Evolutionary conservation across 2,329 filamentous ascomycete genomes (phyloP), one percentile per base, ranked within the genome.

Genomic region (Penicillium sp.): DNA sequence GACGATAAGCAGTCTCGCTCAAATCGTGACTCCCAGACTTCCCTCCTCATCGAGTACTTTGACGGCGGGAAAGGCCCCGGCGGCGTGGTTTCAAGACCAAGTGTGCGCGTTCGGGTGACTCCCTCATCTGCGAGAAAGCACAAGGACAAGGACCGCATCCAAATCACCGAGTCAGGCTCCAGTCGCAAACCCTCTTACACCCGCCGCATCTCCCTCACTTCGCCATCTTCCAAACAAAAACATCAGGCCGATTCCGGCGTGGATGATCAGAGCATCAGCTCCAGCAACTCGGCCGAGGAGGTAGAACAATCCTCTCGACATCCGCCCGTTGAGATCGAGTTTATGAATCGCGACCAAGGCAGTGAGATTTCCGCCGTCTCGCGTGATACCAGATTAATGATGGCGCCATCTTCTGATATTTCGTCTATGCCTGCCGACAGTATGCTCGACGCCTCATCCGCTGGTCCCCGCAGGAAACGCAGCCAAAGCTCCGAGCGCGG

Each of bases 31-130:
- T 96, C 90, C 39, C 91, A 96, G 76, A 96, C 92, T 30, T 95
- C 90, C 50, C 80, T 97, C 60, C 80, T 97, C 64, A 97, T 97
- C 66, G 92, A 97, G 75, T 96, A 96, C 74, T 97, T 95, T 67
- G 92, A 96, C 75, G 89, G 86, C 61, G 85, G 87, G 57, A 92
- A 82, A 50, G 80, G 64, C 45, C 79, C 63, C 79, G 79, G 62
- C 51, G 63, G 66, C 65, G 76, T 79, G 27, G 82, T 85, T 62
- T 87, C 88, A 63, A 86, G 89, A 62, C 91, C 92, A 10, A 96
- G 91, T 69, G 90, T 97, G 47, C 78, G 87, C 62, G 87, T 90
- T 47, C 83, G 86, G 61, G 82, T 96, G 56, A 95, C 90, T 12
- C 92, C 92, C 12, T 91, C 89, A 32, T 80, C 80, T 20, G 77